Conservation (phyloP, 78 protist genomes). For the Reticulomyxa filosa region DNA sequence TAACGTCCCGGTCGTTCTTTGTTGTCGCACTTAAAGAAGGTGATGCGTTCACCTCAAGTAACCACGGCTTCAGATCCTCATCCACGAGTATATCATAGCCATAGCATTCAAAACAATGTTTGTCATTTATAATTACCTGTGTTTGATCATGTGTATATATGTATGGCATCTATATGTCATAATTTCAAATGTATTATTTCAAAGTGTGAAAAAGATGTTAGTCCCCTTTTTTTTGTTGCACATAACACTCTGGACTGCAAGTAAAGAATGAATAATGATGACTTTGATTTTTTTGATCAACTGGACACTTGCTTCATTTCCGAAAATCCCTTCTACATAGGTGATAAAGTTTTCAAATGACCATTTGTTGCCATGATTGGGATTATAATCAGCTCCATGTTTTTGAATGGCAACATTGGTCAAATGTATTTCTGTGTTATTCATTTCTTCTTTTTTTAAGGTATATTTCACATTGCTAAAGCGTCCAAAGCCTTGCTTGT, state of each 20-base stretch:
- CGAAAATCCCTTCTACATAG: too few relatives aligned
- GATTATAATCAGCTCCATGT: slow-evolving; percentile 19
- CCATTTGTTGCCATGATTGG: slow-evolving; percentile 15
- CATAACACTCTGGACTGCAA: too few relatives aligned
- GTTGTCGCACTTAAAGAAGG: slow-evolving; percentile 55
- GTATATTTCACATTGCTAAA: slow-evolving; percentile 5
- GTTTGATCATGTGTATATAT: slow-evolving; percentile 10
- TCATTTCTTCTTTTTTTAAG: slow-evolving; percentile 1
- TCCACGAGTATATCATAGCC: slow-evolving; percentile 41
- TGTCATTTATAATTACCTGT: slow-evolving; percentile 36
- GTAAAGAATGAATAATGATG: too few relatives aligned
- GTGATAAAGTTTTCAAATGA: too few relatives aligned
- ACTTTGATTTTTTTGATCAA: too few relatives aligned
- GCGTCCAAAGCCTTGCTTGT: slow-evolving; percentile 6
- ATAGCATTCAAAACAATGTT: slow-evolving; percentile 50
- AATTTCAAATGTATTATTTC: too few relatives aligned
- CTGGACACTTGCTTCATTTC: too few relatives aligned
- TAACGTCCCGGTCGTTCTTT: slow-evolving; percentile 28
- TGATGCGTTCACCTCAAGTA: slow-evolving; percentile 55
- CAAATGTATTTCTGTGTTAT: slow-evolving; percentile 33
- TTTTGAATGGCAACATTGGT: slow-evolving; percentile 69
- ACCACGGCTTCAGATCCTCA: slow-evolving; percentile 39
- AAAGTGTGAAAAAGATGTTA: too few relatives aligned
- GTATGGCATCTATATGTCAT: too few relatives aligned
- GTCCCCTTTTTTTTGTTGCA: too few relatives aligned